phyloP scores from a whole-genome alignment of 148 eudicot species.

The Simmondsia chinensis region DNA sequence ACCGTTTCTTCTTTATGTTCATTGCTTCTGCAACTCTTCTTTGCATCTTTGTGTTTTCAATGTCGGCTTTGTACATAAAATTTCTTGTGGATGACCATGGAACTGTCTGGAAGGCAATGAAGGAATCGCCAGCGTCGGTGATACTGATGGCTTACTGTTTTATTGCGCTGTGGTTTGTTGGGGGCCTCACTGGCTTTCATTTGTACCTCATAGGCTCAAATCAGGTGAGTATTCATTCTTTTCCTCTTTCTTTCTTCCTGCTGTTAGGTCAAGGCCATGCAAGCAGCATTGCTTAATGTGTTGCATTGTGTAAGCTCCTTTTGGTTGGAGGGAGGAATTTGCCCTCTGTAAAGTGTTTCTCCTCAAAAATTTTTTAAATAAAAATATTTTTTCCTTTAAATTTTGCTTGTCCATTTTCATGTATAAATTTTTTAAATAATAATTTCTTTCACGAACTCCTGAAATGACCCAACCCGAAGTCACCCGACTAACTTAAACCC shows the following conservation, averaged over 20 bases:
- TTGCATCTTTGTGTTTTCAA: conserved; percentile 50
- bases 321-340: too few relatives aligned
- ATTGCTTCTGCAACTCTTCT: conserved; percentile 58
- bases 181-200: conserved; percentile 73
- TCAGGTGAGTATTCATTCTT: conserved; percentile 29
- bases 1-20: conserved; percentile 61
- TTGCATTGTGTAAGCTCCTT: too few relatives aligned
- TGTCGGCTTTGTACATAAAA: conserved; percentile 51
- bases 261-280: background rate
- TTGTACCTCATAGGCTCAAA: conserved; percentile 51
- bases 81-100: conserved; percentile 43
- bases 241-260: background rate
- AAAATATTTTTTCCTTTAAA: too few relatives aligned
- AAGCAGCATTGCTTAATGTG: too few relatives aligned
- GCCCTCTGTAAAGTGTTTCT: too few relatives aligned
- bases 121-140: conserved; percentile 53
- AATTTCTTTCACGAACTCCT: too few relatives aligned
- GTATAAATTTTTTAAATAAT: too few relatives aligned
- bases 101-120: conserved; percentile 53
- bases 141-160: conserved; percentile 55
- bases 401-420: too few relatives aligned
- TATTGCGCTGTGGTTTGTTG: conserved; percentile 58
- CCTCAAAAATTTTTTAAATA: too few relatives aligned
- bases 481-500: too few relatives aligned
- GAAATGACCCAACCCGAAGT: too few relatives aligned